Evolutionary conservation across 306 rosid genomes (phyloP), one percentile per base, ranked within the genome.

Genomic region (Adenanthera pavonina): DNA sequence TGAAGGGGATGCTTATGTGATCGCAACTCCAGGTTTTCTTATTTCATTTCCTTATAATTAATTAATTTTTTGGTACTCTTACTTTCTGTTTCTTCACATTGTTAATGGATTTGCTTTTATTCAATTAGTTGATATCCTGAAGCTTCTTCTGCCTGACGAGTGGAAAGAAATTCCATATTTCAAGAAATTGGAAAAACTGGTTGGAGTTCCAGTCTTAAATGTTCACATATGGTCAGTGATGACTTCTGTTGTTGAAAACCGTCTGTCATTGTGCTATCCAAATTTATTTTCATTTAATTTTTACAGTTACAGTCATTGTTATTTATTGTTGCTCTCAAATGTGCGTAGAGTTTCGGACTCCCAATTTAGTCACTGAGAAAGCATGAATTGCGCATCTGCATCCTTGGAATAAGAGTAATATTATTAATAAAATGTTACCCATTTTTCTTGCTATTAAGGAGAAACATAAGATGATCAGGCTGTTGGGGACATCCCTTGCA

Each of bases 171-270:
- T 95, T 69, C 94, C 94, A 7, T 93, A 93, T 90, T 95, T 95
- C 87, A 92, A 92, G 91, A 93, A 89, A 89, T 77, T 95, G 87
- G 94, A 93, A 16, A 95, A 95, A 86, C 79, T 95, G 74, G 93
- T 95, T 69, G 99, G 99, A 75, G 99, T 95, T 82, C 99, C 98
- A 0, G 99, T 95, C 81, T 93, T 95, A 78, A 95, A 95, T 79
- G 90, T 95, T 77, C 99, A 95, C 75, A 93, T 95, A 87, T 95
- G 99, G 99, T 95, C 53, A 88, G 91, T 85, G 74, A 79, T 77
- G 76, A 25, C 49, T 82, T 80, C 46, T 74, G 20, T 12, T 79
- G 83, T 71, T 41, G 71, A 75, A 64, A 81, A 64, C 25, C 56
- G 69, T 62, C 56, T 78, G 36, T 20, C 11, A 19, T 60, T 75